Evolutionary conservation across 352 stramenopile species (phyloP), one percentile per base, ranked within the genome.

Genomic region (Lagenidium giganteum): DNA sequence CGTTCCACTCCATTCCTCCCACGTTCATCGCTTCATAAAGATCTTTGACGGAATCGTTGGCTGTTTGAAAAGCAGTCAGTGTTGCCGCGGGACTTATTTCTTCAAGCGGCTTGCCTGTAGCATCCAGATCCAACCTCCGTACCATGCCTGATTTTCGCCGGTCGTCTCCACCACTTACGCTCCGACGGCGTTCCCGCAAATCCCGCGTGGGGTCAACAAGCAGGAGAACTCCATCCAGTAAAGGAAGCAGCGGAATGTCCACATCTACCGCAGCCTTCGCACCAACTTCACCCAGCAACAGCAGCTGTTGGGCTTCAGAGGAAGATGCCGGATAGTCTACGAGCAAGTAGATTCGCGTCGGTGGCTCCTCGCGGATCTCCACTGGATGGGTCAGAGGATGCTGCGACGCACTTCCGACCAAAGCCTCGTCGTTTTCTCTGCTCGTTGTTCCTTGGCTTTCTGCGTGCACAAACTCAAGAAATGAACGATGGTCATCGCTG

Each of bases 1-100:
- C 78, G n/a, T 61, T 87, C 78, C 78, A 87, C 54, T 83, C 65
- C 20, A 90, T 42, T 1, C 74, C 70, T 3, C 74, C 70, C 13
- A 74, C 49, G 13, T 24, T 51, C 1, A 67, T 48, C 17, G 60
- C 59, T 13, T 76, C 54, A 25, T 70, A 74, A 7, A 83, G 61
- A 5, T 57, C 37, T 17, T 53, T 55, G 5, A 83, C 53, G 7
- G 77, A 43, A 12, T 38, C 33, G 47, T 77, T 83, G 6, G 60
- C 44, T 0, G 55, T 58, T 24, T 77, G 56, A 45, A 84, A 83
- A 5, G 70, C 44, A 0, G 67, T 67, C 7, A 33, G 23, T 14
- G 62, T 31, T n/a, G 34, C 27, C 8, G 24, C 8, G 1, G 50
- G 31, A 12, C 30, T 34, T 12, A 34, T 16, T n/a, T 35, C 43